A percentile compares a stretch with the other conserved stretches of the same genome.
Conservation (phyloP, 2,329 filamentous ascomycete species). For the Pseudopyricularia cyperi region DNA sequence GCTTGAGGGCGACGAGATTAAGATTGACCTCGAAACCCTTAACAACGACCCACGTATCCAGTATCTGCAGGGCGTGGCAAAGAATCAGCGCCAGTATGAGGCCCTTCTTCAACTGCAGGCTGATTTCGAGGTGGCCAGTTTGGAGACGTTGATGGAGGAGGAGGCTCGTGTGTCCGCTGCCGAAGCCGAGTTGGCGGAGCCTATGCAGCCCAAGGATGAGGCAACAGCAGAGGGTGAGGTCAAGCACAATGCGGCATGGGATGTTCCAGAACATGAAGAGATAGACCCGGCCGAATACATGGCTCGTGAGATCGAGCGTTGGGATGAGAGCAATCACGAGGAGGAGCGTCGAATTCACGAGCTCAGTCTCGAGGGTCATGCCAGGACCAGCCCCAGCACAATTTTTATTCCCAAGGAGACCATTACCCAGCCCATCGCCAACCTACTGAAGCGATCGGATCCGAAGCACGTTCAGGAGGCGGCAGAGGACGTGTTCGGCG, state of each 20-base stretch:
- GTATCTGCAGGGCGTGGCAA: conserved; percentile 35
- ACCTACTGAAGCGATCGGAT: conserved; percentile 54
- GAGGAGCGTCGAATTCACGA: conserved; percentile 50
- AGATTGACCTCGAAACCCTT: background rate
- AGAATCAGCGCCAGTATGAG: conserved; percentile 40
- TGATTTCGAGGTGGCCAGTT: conserved; percentile 37
- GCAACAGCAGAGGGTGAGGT: conserved; percentile 11
- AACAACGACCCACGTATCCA: conserved; percentile 21
- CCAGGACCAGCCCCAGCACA: conserved; percentile 59
- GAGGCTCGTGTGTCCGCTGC: conserved; percentile 10
- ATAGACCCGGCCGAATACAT: conserved; percentile 16
- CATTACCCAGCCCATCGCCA: conserved; percentile 56
- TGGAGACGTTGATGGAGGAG: conserved; percentile 18
- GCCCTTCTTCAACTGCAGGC: conserved; percentile 41
- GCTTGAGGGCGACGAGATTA: background rate
- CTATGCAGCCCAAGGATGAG: conserved; percentile 21
- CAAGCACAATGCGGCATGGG: conserved; percentile 17
- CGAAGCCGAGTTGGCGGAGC: conserved; percentile 15
- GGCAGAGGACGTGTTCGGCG: conserved; percentile 66
- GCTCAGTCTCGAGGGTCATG: conserved; percentile 61
- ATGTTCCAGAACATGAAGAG: conserved; percentile 17
- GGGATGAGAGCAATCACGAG: conserved; percentile 15
- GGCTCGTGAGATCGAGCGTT: conserved; percentile 22
- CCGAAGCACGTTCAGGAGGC: conserved; percentile 62
- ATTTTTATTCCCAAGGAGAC: conserved; percentile 59